Evolutionary conservation across 129 eudicot genomes (phyloP), one percentile per base, ranked within the genome.

Genomic region (Centrapalus pauciflorus): DNA sequence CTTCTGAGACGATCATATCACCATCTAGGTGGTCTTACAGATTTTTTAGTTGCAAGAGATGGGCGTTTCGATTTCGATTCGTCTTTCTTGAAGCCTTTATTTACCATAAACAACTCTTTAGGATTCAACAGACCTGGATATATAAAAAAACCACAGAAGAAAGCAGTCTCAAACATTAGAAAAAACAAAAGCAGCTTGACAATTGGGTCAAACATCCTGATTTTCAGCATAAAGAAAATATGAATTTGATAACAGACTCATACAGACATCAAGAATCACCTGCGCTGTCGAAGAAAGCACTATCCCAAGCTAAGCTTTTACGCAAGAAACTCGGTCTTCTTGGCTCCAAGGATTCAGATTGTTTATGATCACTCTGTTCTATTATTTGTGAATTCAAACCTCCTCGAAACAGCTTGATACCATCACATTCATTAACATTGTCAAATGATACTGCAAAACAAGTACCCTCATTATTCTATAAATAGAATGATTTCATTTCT

Each of bases 231-330:
- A n/a, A n/a, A n/a, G 32, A 30, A 29, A 10, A 41, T 19, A 9
- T 28, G 7, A 9, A 29, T 25, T 10, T 3, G 19, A 10, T 1
- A 60, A 11, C n/a, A 28, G 28, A 35, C 48, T 34, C 29, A 11
- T 14, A 27, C 9, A 5, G 40, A 11, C 6, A 43, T 30, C 28
- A 40, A 19, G 7, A 58, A 69, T 50, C 33, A 89, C 96, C 97
- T 34, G 81, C 89, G 73, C 83, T 74, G 11, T 84, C 76, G 73
- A 82, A 87, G 78, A 90, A 90, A 10, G 85, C 89, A 61, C 72
- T 79, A 64, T 90, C 95, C 97, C 97, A 90, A 64, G 95, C 95
- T 76, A 87, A 38, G 76, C 97, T 90, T 72, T 79, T 75, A 63
- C 95, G 83, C 78, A 77, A 64, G 64, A 72, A 79, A 55, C 88